Percentiles rank a stretch among this genome's conserved stretches.
phyloP scores from a whole-genome alignment of 2,329 filamentous ascomycete genomes.

The Pseudocercospora ulei region DNA sequence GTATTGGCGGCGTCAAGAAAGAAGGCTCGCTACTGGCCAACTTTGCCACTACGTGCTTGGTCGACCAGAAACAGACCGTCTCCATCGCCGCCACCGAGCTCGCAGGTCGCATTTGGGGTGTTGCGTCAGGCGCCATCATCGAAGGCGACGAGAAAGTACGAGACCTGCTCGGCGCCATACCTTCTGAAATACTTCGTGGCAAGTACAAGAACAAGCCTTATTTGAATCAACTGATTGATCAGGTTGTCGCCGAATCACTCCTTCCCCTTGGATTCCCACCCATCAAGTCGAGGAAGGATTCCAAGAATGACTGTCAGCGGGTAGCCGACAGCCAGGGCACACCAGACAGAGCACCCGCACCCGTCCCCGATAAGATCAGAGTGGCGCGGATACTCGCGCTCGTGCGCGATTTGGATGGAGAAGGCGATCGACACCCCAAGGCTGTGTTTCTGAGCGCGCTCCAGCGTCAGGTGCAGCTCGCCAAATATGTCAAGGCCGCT shows the following conservation, averaged over 20 bases:
- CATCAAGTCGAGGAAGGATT: slow-evolving; percentile 45
- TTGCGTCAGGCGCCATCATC: slow-evolving; percentile 76
- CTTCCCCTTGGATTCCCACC: slow-evolving; percentile 83
- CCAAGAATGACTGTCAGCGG: slow-evolving; percentile 51
- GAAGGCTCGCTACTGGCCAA: slow-evolving; percentile 69
- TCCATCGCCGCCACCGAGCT: slow-evolving; percentile 79
- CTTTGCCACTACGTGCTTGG: slow-evolving; percentile 68
- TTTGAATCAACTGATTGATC: slow-evolving; percentile 73
- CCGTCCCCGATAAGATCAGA: slow-evolving; percentile 65
- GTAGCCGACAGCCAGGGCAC: slow-evolving; percentile 49
- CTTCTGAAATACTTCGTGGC: slow-evolving; percentile 73
- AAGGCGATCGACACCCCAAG: slow-evolving; percentile 48
- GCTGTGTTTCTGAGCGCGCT: slow-evolving; percentile 84
- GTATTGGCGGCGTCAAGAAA: slow-evolving; percentile 63
- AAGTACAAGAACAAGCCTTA: slow-evolving; percentile 85
- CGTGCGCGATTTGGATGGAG: slow-evolving; percentile 64
- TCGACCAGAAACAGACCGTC: slow-evolving; percentile 72
- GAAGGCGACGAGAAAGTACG: slow-evolving; percentile 68
- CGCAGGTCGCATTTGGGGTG: slow-evolving; percentile 83
- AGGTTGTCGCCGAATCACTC: slow-evolving; percentile 75
- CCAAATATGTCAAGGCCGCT: slow-evolving; percentile 64
- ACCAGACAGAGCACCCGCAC: slow-evolving; percentile 33
- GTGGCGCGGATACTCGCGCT: slow-evolving; percentile 76
- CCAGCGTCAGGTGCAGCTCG: slow-evolving; percentile 62
- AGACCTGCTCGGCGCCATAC: slow-evolving; percentile 67